A percentile compares a stretch with the other conserved stretches of the same genome.
Conservation (phyloP, 176 grass and related monocot species). For the Dactylis glomerata region DNA sequence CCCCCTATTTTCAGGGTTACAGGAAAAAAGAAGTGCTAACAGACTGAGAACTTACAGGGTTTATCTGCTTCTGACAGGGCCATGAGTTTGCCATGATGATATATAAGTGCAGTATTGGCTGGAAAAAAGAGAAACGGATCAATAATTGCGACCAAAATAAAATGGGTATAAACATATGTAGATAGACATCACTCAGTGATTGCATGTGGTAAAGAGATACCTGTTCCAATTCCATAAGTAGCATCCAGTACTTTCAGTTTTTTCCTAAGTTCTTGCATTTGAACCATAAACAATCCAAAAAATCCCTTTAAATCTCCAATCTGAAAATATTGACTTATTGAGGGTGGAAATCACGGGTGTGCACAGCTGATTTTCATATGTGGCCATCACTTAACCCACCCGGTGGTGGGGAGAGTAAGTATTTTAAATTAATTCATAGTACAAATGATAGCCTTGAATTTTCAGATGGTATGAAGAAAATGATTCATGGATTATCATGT, state of each 20-base stretch:
- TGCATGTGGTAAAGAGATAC: slow-evolving; percentile 37
- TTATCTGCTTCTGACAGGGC: slow-evolving; percentile 91
- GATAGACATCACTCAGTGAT: not conserved
- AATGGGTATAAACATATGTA: not conserved
- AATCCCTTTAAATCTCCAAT: slow-evolving; percentile 92
- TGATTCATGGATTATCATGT: not conserved
- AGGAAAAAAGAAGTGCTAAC: slow-evolving; percentile 16
- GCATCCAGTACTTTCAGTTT: slow-evolving; percentile 80
- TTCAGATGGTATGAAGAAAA: not conserved
- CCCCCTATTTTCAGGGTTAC: not conserved
- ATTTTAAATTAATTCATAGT: not conserved
- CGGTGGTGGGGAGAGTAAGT: not conserved
- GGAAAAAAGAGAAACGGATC: slow-evolving; percentile 11
- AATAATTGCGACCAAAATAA: not conserved
- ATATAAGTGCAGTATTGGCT: slow-evolving; percentile 94
- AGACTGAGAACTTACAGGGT: slow-evolving; percentile 66
- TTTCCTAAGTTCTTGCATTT: slow-evolving; percentile 76
- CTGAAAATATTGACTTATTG: slow-evolving; percentile 35
- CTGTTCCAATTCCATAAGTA: slow-evolving; percentile 84
- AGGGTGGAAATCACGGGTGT: not conserved
- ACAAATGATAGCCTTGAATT: not conserved
- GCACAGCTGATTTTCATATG: not conserved
- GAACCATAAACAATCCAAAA: slow-evolving; percentile 95
- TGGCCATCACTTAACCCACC: not conserved
- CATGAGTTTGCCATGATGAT: slow-evolving; percentile 95